A percentile compares a stretch with the other conserved stretches of the same genome.
Conservation (phyloP, 768 basidiomycete species). For the Mrakia blollopis region DNA sequence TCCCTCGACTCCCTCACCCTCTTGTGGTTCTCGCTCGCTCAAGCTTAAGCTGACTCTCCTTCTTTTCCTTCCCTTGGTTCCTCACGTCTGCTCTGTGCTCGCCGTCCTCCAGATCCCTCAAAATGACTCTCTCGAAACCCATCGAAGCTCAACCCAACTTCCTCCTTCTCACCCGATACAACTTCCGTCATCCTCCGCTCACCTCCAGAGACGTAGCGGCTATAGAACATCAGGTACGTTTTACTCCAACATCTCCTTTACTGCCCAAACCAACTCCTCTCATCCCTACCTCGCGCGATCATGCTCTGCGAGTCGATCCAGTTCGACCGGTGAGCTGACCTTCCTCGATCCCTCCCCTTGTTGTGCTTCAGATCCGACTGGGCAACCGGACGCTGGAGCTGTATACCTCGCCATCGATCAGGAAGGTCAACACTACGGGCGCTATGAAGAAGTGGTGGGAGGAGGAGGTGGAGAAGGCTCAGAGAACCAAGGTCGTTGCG, state of each 20-base stretch:
- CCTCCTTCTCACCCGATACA: background rate
- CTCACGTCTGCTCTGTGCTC: background rate
- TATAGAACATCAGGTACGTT: background rate
- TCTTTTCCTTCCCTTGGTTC: no score
- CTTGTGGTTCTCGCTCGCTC: background rate
- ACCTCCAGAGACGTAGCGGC: background rate
- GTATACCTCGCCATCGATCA: slow-evolving; percentile 9
- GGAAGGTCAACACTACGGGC: slow-evolving; percentile 25
- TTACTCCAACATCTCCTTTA: background rate
- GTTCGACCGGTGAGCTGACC: background rate
- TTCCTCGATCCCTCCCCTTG: background rate
- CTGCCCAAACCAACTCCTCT: background rate
- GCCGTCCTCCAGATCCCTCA: background rate
- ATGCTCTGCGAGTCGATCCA: no score
- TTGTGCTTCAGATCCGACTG: slow-evolving; percentile 9
- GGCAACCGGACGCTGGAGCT: slow-evolving; percentile 11
- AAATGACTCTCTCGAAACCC: slow-evolving; percentile 15
- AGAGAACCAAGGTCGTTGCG: background rate
- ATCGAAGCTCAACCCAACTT: background rate
- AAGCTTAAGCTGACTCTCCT: background rate
- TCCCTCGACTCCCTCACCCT: background rate
- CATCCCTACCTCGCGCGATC: no score
- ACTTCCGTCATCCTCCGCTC: slow-evolving; percentile 1
- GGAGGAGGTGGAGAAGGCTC: background rate
- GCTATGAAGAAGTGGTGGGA: slow-evolving; percentile 20